phyloP scores from a whole-genome alignment of 2,329 filamentous ascomycete genomes.

The Cercospora beticola region DNA sequence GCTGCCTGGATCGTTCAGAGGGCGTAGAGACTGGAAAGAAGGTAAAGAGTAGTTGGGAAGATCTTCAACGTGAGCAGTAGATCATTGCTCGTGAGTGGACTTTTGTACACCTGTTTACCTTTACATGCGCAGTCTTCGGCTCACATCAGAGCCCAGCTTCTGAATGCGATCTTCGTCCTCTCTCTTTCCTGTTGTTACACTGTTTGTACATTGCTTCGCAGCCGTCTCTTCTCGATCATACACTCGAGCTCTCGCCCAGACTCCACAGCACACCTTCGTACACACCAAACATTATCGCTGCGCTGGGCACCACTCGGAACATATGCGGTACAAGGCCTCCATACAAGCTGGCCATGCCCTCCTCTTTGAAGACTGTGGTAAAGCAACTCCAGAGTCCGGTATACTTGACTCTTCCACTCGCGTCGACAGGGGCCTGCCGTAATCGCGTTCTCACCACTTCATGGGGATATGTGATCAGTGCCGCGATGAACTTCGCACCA shows the following conservation, averaged over 20 bases:
- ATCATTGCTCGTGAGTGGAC: slow-evolving; percentile 5
- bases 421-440: slow-evolving; percentile 71
- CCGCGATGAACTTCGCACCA: slow-evolving; percentile 79
- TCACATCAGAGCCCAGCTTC: neutral
- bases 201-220: slow-evolving; percentile 8
- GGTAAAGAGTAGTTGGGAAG: neutral
- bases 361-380: slow-evolving; percentile 80
- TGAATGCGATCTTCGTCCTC: neutral
- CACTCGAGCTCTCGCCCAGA: slow-evolving; percentile 47
- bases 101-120: slow-evolving; percentile 5
- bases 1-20: neutral
- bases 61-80: neutral
- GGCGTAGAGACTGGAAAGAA: neutral
- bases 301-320: slow-evolving; percentile 84
- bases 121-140: neutral
- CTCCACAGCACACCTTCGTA: slow-evolving; percentile 57
- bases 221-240: slow-evolving; percentile 28
- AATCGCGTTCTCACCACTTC: slow-evolving; percentile 85
- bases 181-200: slow-evolving; percentile 2
- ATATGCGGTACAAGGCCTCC: slow-evolving; percentile 90
- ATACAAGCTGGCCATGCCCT: slow-evolving; percentile 82
- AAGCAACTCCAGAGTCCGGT: slow-evolving; percentile 88
- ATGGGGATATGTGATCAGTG: slow-evolving; percentile 85
- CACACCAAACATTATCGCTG: slow-evolving; percentile 95
- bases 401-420: slow-evolving; percentile 66